Conservation (phyloP, 2,329 filamentous ascomycete species). For the Epichloe sibirici region DNA sequence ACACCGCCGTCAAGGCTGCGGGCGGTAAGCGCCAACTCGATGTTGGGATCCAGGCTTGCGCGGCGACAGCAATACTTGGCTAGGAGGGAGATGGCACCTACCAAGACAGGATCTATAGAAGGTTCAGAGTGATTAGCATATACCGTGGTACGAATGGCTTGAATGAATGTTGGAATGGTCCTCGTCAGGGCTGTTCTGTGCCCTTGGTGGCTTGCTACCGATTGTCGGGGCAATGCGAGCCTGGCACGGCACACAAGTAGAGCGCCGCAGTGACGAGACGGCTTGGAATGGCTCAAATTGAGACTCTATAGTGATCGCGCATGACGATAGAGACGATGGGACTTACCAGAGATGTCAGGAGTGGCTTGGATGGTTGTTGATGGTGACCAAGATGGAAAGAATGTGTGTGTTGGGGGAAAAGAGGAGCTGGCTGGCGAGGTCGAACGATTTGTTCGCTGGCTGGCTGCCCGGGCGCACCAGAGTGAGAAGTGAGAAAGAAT, state of each 20-base stretch:
- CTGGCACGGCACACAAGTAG: constrained; percentile 1
- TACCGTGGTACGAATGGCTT: not conserved
- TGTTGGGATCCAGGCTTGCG: constrained; percentile 17
- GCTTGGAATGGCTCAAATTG: constrained; percentile 14
- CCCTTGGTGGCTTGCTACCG: not conserved
- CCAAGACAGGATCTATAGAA: not conserved
- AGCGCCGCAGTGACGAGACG: constrained; percentile 10
- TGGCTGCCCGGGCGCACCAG: constrained; percentile 6
- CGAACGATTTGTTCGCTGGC: constrained; percentile 28
- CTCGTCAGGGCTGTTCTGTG: not conserved
- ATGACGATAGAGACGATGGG: constrained; percentile 19
- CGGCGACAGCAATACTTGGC: constrained; percentile 17
- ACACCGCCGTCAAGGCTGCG: constrained; percentile 17
- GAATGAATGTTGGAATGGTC: not conserved
- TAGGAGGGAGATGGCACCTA: constrained; percentile 1
- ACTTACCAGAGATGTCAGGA: constrained; percentile 26
- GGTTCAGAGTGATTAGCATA: constrained; percentile 1
- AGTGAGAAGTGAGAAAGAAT: not conserved
- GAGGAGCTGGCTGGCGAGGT: constrained; percentile 27
- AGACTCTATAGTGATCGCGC: constrained; percentile 23
- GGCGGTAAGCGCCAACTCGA: constrained; percentile 23
- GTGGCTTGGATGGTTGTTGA: constrained; percentile 21
- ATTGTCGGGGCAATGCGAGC: not conserved
- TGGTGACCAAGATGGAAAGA: constrained; percentile 22
- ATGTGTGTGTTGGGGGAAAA: constrained; percentile 31